Percentiles rank a stretch among this genome's conserved stretches.
These are phyloP conservation scores for Albugo candida DNA, from an alignment of 352 stramenopile species.

Conservation along the genomic window DNA sequence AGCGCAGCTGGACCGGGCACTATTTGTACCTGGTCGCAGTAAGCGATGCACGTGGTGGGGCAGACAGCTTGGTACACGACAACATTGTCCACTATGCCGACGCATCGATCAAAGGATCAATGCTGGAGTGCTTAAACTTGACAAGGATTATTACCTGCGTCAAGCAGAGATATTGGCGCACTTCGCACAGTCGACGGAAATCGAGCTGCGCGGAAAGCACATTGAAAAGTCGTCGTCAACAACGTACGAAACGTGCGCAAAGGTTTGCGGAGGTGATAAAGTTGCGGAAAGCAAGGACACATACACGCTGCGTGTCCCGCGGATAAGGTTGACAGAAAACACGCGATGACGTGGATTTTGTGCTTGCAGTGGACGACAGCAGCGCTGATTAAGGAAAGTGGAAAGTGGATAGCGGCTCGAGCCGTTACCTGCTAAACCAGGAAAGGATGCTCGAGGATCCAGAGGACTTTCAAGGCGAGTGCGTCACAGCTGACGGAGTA, in stretches of 20 bases:
- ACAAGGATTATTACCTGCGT: not conserved
- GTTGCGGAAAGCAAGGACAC: not conserved
- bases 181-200: not conserved
- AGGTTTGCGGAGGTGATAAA: no score
- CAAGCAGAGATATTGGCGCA: constrained; percentile 3
- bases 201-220: not conserved
- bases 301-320: not conserved
- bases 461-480: not conserved
- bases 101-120: constrained; percentile 1
- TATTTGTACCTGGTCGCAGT: constrained; percentile 4
- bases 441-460: not conserved
- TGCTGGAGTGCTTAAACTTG: not conserved
- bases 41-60: not conserved
- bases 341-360: not conserved
- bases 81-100: constrained; percentile 10
- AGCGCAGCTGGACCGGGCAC: constrained; percentile 1
- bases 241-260: not conserved
- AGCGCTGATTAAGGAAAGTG: not conserved
- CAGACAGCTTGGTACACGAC: constrained; percentile 3
- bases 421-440: not conserved
- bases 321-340: not conserved
- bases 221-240: not conserved
- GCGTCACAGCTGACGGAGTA: not conserved
- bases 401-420: not conserved
- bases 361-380: not conserved